These are phyloP conservation scores for Calocera viscosa DNA, from an alignment of 768 basidiomycete genomes.

Conservation along the genomic window DNA sequence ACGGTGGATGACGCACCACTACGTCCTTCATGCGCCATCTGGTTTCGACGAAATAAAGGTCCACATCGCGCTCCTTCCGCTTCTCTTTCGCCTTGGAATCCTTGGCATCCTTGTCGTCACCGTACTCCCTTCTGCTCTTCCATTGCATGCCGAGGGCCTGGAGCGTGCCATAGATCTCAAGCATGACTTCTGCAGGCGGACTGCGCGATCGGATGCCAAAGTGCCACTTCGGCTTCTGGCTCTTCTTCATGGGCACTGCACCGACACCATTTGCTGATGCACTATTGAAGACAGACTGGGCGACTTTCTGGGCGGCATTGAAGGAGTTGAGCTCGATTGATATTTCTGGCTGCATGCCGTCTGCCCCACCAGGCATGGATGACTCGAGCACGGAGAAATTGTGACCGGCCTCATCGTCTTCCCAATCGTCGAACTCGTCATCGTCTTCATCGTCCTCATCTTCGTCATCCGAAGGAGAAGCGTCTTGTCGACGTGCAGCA, in stretches of 20 bases:
- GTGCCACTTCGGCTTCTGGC: conserved; percentile 82
- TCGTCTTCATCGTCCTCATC: conserved; percentile 49
- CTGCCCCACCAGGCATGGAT: conserved; percentile 48
- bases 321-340: conserved; percentile 17
- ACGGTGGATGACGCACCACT: conserved; percentile 51
- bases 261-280: background rate
- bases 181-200: conserved; percentile 98
- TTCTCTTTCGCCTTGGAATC: conserved; percentile 29
- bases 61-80: conserved; percentile 30
- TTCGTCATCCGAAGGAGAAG: conserved; percentile 27
- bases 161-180: conserved; percentile 91
- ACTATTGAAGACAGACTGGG: conserved; percentile 19
- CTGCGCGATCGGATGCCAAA: conserved; percentile 91
- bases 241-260: conserved; percentile 46
- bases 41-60: conserved; percentile 88
- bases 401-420: conserved; percentile 39
- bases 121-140: conserved; percentile 39
- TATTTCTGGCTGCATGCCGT: conserved; percentile 15
- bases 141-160: conserved; percentile 91
- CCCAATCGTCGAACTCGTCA: conserved; percentile 22
- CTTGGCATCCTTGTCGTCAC: conserved; percentile 27
- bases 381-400: conserved; percentile 85
- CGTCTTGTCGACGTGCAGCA: background rate
- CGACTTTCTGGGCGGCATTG: conserved; percentile 24
- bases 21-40: conserved; percentile 80